Percentiles rank a stretch among this genome's conserved stretches.
phyloP scores from a whole-genome alignment of 495 filamentous ascomycete genomes.

The Neurospora sp. region DNA sequence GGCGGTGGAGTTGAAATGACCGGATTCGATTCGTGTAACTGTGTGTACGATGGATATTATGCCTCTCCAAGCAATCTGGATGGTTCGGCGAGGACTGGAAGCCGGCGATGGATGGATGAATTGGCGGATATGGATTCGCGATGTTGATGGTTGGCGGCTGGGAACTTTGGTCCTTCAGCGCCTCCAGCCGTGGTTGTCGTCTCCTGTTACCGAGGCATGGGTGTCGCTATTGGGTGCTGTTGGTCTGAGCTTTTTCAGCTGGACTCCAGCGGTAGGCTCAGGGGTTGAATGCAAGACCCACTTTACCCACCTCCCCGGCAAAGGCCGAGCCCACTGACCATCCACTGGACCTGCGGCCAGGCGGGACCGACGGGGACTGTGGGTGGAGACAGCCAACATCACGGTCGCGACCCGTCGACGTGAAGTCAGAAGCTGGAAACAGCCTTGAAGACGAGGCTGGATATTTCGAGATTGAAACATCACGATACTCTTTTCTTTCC shows the following conservation, averaged over 20 bases:
- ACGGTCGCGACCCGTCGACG: not conserved
- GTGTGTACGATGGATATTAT: not conserved
- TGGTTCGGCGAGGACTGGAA: not conserved
- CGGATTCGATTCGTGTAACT: not conserved
- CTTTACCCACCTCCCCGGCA: not conserved
- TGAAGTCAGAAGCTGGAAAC: conserved; percentile 1
- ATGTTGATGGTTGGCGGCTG: not conserved
- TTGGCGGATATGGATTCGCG: not conserved
- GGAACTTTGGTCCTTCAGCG: not conserved
- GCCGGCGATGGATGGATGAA: not conserved
- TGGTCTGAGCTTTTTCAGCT: not conserved
- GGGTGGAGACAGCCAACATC: not conserved
- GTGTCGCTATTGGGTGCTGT: not conserved
- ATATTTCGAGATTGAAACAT: not conserved
- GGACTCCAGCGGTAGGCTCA: not conserved
- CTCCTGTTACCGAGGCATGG: not conserved
- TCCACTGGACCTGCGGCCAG: not conserved
- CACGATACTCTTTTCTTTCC: not conserved
- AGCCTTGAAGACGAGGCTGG: conserved; percentile 6
- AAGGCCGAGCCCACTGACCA: not conserved
- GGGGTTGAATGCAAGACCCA: not conserved
- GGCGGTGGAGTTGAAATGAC: not conserved
- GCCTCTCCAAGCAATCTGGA: not conserved
- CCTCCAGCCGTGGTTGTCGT: not conserved
- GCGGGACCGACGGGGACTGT: not conserved